phyloP scores from a whole-genome alignment of 352 stramenopile genomes.

The Globisporangium mamillatum region DNA sequence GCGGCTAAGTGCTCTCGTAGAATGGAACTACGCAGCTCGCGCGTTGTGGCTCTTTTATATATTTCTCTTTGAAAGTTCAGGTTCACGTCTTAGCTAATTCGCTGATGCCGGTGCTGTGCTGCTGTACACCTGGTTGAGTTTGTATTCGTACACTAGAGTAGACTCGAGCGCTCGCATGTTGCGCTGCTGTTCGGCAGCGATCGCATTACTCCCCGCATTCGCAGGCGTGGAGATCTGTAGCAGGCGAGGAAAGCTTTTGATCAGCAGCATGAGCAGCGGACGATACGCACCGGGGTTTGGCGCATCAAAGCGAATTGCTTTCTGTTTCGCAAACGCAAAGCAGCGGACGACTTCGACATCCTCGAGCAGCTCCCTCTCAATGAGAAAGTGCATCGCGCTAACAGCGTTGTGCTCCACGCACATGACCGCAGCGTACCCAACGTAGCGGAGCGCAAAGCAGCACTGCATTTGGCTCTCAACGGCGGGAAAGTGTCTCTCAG shows the following conservation, averaged over 20 bases:
- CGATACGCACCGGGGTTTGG: constrained; percentile 33
- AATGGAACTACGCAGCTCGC: background rate
- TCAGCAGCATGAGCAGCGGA: constrained; percentile 36
- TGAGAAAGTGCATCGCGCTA: constrained; percentile 30
- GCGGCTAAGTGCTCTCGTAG: background rate
- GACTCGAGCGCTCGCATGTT: constrained; percentile 36
- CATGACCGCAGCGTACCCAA: constrained; percentile 36
- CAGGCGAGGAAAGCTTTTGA: constrained; percentile 26
- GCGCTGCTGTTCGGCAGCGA: constrained; percentile 5
- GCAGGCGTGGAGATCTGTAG: constrained; percentile 22
- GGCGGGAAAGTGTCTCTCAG: constrained; percentile 29
- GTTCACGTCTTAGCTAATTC: background rate
- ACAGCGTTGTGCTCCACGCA: constrained; percentile 43
- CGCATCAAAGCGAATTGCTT: constrained; percentile 29
- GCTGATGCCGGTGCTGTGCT: background rate
- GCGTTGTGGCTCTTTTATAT: constrained; percentile 4
- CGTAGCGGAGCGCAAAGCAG: constrained; percentile 37
- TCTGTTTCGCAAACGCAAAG: constrained; percentile 31
- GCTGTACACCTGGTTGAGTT: constrained; percentile 20
- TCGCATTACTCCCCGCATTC: background rate
- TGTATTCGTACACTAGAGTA: constrained; percentile 57
- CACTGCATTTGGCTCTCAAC: constrained; percentile 24
- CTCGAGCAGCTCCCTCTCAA: constrained; percentile 27
- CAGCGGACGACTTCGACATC: constrained; percentile 38
- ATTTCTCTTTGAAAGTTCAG: constrained; percentile 3